Percentiles rank a stretch among this genome's conserved stretches.
Conservation (phyloP, 306 rosid genomes). For the Calophaca sinica region DNA sequence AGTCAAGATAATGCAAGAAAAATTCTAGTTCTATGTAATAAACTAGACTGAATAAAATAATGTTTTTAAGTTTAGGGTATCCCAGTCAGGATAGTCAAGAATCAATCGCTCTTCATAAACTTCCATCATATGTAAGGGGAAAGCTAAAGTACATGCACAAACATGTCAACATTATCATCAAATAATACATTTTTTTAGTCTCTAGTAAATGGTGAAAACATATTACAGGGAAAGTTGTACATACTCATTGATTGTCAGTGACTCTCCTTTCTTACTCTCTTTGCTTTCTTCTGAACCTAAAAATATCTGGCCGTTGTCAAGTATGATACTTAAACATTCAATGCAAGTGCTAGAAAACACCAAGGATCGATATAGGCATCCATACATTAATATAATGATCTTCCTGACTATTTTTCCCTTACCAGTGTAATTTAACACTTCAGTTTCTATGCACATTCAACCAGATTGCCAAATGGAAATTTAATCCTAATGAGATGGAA, state of each 20-base stretch:
- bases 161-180: constrained; percentile 41
- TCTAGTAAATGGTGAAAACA: constrained; percentile 43
- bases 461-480: constrained; percentile 32
- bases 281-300: constrained; percentile 59
- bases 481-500: constrained; percentile 1
- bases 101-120: constrained; percentile 21
- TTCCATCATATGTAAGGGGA: constrained; percentile 11
- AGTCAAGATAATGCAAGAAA: constrained; percentile 28
- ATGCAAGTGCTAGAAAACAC: constrained; percentile 24
- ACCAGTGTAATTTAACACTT: constrained; percentile 15
- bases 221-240: constrained; percentile 53
- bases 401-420: not conserved
- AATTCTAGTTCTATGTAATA: not conserved
- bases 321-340: constrained; percentile 39
- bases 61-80: not conserved
- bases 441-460: constrained; percentile 32
- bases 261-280: constrained; percentile 54
- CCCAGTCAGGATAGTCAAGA: constrained; percentile 14
- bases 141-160: constrained; percentile 10
- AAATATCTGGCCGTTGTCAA: constrained; percentile 43
- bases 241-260: constrained; percentile 61
- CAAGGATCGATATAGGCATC: constrained; percentile 15
- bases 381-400: constrained; percentile 19
- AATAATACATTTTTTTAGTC: constrained; percentile 50
- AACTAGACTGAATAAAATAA: constrained; percentile 1